Evolutionary conservation across 768 basidiomycete species (phyloP).

Genomic region (Porphyrellus cyaneotinctus): DNA sequence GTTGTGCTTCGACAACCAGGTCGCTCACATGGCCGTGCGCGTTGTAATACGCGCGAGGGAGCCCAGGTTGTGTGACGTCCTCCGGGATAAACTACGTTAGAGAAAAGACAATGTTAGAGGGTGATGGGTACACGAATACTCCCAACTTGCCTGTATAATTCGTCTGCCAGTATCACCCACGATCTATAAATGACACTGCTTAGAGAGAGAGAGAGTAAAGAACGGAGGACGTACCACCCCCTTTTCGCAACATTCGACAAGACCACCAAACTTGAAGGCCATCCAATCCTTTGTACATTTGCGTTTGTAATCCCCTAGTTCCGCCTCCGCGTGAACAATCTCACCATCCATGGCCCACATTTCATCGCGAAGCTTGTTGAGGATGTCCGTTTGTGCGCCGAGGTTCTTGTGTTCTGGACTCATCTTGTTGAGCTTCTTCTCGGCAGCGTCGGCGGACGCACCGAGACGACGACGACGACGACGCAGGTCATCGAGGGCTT

Average conservation of each 20-base stretch:
- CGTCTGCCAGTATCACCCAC: conserved; percentile 49
- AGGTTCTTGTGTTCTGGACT: conserved; percentile 84
- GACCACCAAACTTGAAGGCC: conserved; percentile 82
- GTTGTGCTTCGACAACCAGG: conserved; percentile 60
- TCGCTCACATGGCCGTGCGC: conserved; percentile 60
- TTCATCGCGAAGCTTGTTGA: conserved; percentile 70
- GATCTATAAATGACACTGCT: conserved; percentile 30
- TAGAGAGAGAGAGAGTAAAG: not conserved
- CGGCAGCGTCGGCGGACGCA: conserved; percentile 74
- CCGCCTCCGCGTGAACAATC: conserved; percentile 78
- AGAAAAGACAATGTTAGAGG: conserved; percentile 2
- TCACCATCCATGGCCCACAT: conserved; percentile 76
- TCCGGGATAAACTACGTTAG: conserved; percentile 66
- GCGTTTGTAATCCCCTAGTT: conserved; percentile 81
- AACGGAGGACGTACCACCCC: conserved; percentile 43
- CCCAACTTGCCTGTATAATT: conserved; percentile 37
- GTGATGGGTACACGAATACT: not conserved
- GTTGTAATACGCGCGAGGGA: conserved; percentile 67
- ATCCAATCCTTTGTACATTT: conserved; percentile 63
- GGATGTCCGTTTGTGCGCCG: conserved; percentile 61
- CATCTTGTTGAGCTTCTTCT: conserved; percentile 90
- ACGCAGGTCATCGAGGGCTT: conserved; percentile 72
- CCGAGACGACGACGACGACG: conserved; percentile 63
- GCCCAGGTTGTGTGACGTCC: conserved; percentile 75
- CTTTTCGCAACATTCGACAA: conserved; percentile 82